Evolutionary conservation across 2,329 filamentous ascomycete species (phyloP).

Genomic region (Cordyceps javanica): DNA sequence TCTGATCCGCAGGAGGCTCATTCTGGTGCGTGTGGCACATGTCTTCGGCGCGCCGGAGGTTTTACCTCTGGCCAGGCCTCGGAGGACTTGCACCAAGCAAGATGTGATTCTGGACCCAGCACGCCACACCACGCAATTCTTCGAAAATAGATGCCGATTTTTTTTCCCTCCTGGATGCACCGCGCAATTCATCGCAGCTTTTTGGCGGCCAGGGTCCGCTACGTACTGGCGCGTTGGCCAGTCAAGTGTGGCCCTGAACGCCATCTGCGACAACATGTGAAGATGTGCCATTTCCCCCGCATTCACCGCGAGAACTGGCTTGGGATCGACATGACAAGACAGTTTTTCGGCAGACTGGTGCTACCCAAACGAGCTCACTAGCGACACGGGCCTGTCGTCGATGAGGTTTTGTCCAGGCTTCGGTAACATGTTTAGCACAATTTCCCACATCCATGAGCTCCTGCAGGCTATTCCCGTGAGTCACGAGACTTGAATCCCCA

Average conservation of each 20-base stretch:
- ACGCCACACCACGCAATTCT: background rate
- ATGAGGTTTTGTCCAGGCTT: too few relatives aligned
- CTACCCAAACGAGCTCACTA: background rate
- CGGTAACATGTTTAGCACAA: too few relatives aligned
- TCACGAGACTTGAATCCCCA: background rate
- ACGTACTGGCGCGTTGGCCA: too few relatives aligned
- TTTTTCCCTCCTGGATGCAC: background rate
- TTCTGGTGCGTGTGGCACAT: slow-evolving; percentile 1
- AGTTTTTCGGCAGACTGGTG: too few relatives aligned
- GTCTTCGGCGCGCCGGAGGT: slow-evolving; percentile 4
- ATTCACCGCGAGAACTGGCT: too few relatives aligned
- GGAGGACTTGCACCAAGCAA: background rate
- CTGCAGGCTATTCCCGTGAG: background rate
- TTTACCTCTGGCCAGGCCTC: background rate
- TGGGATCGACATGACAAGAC: too few relatives aligned
- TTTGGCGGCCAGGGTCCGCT: too few relatives aligned
- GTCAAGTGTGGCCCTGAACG: too few relatives aligned
- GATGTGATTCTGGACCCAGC: background rate
- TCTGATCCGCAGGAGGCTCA: background rate
- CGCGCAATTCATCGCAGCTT: too few relatives aligned
- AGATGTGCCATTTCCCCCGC: background rate
- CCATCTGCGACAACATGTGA: background rate
- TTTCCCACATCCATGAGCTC: background rate
- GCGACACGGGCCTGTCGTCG: too few relatives aligned
- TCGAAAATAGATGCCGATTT: background rate